These are phyloP conservation scores for Plasmodium adleri DNA, from an alignment of 169 alveolate genomes.

Conservation along the genomic window DNA sequence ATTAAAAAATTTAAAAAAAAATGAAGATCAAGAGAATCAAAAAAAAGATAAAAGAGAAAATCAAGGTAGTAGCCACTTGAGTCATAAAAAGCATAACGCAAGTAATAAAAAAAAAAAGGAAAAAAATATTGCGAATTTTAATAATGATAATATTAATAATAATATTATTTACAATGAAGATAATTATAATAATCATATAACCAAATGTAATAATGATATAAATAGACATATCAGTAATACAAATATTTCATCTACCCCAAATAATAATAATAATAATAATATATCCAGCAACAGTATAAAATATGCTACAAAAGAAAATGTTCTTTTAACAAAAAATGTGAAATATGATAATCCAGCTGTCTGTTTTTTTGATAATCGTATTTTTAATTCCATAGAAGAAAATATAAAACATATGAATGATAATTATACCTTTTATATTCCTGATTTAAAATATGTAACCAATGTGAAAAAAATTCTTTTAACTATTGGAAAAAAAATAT, in stretches of 20 bases:
- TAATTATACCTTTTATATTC: conserved; percentile 77
- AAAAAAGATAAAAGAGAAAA: conserved; percentile 13
- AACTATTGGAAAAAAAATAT: conserved; percentile 81
- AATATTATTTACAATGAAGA: conserved; percentile 5
- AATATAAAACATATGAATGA: conserved; percentile 80
- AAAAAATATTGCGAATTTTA: conserved; percentile 3
- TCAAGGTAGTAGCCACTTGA: neutral
- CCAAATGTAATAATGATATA: neutral
- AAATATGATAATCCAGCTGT: conserved; percentile 72
- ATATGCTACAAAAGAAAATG: conserved; percentile 68
- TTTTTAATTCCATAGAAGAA: conserved; percentile 75
- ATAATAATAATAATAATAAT: neutral
- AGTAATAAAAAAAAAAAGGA: conserved; percentile 52
- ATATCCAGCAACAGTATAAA: neutral
- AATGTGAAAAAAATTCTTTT: conserved; percentile 44
- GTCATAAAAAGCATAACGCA: conserved; percentile 16
- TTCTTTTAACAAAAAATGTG: conserved; percentile 39
- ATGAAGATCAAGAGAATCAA: conserved; percentile 18
- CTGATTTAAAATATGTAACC: conserved; percentile 70
- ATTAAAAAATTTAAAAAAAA: conserved; percentile 48
- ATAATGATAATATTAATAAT: neutral
- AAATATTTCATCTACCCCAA: neutral
- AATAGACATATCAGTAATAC: neutral
- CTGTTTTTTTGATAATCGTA: conserved; percentile 80
- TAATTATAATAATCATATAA: neutral